Evolutionary conservation across 2,329 filamentous ascomycete species (phyloP).

Genomic region (Stemphylium lycopersici): DNA sequence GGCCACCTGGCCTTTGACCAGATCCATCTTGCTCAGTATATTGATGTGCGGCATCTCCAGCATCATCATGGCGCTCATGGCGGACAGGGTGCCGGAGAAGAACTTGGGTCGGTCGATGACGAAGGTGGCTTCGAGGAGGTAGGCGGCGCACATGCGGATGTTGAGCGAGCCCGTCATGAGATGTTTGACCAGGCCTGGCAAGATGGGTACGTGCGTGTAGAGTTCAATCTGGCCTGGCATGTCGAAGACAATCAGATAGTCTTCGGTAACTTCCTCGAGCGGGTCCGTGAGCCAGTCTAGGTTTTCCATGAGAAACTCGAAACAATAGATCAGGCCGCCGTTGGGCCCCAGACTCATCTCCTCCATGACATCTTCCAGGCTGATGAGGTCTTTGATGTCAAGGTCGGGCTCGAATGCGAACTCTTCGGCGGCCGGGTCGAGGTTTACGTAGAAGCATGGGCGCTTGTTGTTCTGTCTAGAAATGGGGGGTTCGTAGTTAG

Average conservation of each 20-base stretch:
- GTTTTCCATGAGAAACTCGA: constrained; percentile 94
- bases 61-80: constrained; percentile 99
- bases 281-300: constrained; percentile 88
- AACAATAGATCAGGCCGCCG: constrained; percentile 92
- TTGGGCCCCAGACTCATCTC: constrained; percentile 90
- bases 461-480: constrained; percentile 73
- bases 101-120: constrained; percentile 96
- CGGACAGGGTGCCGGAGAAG: constrained; percentile 92
- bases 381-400: constrained; percentile 94
- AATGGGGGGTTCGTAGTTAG: too few relatives aligned
- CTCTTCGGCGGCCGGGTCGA: constrained; percentile 92
- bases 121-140: constrained; percentile 94
- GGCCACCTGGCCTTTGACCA: constrained; percentile 86
- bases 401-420: constrained; percentile 92
- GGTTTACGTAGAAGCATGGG: constrained; percentile 97
- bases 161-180: constrained; percentile 83
- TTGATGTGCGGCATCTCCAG: constrained; percentile 97
- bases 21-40: constrained; percentile 96
- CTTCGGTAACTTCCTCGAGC: constrained; percentile 84
- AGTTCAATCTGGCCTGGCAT: constrained; percentile 99
- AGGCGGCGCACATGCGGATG: constrained; percentile 89
- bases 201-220: constrained; percentile 93
- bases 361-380: constrained; percentile 94
- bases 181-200: constrained; percentile 82
- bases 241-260: constrained; percentile 97